Evolutionary conservation across 805 yeast species (phyloP).

Genomic region (Yamadazyma olivae): DNA sequence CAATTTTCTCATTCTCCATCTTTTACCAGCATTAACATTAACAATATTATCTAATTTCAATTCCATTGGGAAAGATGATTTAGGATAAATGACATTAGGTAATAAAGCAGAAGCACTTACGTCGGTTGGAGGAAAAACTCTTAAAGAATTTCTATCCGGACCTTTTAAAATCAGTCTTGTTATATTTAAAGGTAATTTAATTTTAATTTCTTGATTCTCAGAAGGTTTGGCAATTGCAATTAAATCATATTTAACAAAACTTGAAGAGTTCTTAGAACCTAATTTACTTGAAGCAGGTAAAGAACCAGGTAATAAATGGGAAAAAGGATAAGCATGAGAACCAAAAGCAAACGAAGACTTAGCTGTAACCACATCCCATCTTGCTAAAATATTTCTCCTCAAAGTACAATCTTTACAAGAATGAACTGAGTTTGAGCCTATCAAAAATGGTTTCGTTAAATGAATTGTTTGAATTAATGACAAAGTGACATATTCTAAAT

Average conservation of each 20-base stretch:
- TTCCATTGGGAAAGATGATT: conserved; percentile 80
- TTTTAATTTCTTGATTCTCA: conserved; percentile 22
- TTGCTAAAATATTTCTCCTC: conserved; percentile 61
- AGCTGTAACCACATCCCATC: conserved; percentile 79
- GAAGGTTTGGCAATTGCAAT: conserved; percentile 52
- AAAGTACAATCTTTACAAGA: conserved; percentile 58
- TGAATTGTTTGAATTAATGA: conserved; percentile 70
- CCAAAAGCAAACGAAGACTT: conserved; percentile 61
- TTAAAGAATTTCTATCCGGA: conserved; percentile 78
- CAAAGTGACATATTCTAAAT: conserved; percentile 57
- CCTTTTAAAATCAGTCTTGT: conserved; percentile 77
- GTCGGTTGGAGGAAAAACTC: conserved; percentile 95
- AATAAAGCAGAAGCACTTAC: conserved; percentile 82
- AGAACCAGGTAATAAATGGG: conserved; percentile 83
- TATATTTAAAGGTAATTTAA: conserved; percentile 65
- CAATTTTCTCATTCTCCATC: conserved; percentile 93
- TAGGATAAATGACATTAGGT: conserved; percentile 88
- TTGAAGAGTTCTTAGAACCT: conserved; percentile 47
- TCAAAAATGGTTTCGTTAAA: conserved; percentile 63
- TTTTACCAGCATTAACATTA: conserved; percentile 45
- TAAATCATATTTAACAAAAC: conserved; percentile 69
- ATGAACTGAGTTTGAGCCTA: conserved; percentile 46
- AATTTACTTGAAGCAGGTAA: conserved; percentile 76
- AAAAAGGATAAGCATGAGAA: conserved; percentile 86
- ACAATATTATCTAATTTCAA: conserved; percentile 72